phyloP scores from a whole-genome alignment of 345 rosid genomes.

The Mercurialis annua region DNA sequence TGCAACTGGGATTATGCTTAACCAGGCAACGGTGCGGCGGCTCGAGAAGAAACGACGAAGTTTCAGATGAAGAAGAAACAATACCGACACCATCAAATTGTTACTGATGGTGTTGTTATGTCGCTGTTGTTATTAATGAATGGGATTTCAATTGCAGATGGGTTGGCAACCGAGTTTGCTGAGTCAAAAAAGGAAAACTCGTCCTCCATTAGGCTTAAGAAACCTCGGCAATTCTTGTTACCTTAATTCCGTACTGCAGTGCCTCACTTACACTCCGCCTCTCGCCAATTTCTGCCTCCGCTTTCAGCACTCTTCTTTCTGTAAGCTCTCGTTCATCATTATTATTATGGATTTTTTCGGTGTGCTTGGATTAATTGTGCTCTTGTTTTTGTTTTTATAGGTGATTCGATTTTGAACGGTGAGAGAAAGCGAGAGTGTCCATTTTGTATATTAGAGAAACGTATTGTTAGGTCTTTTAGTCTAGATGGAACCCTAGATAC shows the following conservation, averaged over 20 bases:
- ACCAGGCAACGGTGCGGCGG: too few relatives aligned
- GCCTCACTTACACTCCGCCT: conserved; percentile 98
- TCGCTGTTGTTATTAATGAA: conserved; percentile 9
- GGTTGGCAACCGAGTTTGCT: conserved; percentile 92
- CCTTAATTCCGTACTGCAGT: conserved; percentile 86
- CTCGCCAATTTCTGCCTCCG: conserved; percentile 94
- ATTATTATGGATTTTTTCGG: background rate
- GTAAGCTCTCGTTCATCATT: conserved; percentile 27
- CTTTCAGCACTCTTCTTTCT: conserved; percentile 72
- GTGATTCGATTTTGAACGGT: conserved; percentile 54
- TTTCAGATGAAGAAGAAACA: too few relatives aligned
- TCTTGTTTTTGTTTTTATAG: conserved; percentile 25
- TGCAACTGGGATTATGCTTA: too few relatives aligned
- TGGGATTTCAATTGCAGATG: conserved; percentile 69
- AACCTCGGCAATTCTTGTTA: conserved; percentile 98
- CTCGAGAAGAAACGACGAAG: too few relatives aligned
- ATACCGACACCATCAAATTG: too few relatives aligned
- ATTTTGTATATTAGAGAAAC: conserved; percentile 78
- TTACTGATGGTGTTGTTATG: conserved; percentile 9
- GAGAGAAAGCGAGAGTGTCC: conserved; percentile 76
- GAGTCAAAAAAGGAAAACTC: conserved; percentile 65
- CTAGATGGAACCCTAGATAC: conserved; percentile 54
- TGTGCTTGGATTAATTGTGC: background rate
- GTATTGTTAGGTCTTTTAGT: conserved; percentile 73
- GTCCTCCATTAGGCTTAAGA: conserved; percentile 83